A percentile compares a stretch with the other conserved stretches of the same genome.
These are phyloP conservation scores for Colletotrichum musicola DNA, from an alignment of 2,329 filamentous ascomycete genomes.

Conservation along the genomic window DNA sequence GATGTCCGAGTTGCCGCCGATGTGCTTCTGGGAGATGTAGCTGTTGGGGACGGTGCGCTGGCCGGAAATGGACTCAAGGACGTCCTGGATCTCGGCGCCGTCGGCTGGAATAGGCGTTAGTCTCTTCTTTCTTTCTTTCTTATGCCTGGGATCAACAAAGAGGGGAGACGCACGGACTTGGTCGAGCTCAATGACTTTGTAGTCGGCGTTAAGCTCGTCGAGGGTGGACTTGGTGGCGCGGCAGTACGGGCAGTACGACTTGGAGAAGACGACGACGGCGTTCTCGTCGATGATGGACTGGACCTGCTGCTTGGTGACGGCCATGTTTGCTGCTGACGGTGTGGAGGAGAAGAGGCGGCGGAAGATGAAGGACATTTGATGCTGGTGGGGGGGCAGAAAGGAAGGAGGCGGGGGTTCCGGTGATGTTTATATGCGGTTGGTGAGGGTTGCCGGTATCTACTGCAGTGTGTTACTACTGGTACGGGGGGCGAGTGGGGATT, in stretches of 20 bases:
- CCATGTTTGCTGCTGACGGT: conserved; percentile 74
- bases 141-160: no score
- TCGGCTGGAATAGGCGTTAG: conserved; percentile 69
- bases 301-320: conserved; percentile 85
- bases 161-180: conserved; percentile 75
- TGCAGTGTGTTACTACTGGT: not conserved
- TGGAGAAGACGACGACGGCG: conserved; percentile 94
- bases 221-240: conserved; percentile 81
- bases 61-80: conserved; percentile 81
- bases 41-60: conserved; percentile 96
- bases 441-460: no score
- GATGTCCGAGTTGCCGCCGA: conserved; percentile 95
- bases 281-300: conserved; percentile 91
- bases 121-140: no score
- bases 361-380: conserved; percentile 71
- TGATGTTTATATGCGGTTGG: not conserved
- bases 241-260: conserved; percentile 97
- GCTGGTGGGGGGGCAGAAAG: not conserved
- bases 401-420: conserved; percentile 6
- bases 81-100: conserved; percentile 84
- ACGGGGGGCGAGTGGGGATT: conserved; percentile 8
- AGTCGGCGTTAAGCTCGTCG: conserved; percentile 77
- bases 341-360: conserved; percentile 76
- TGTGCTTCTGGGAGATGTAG: conserved; percentile 91
- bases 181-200: conserved; percentile 85